Evolutionary conservation across 106 monocot genomes (phyloP), one percentile per base, ranked within the genome.

Genomic region (Dioscorea zingiberensis): DNA sequence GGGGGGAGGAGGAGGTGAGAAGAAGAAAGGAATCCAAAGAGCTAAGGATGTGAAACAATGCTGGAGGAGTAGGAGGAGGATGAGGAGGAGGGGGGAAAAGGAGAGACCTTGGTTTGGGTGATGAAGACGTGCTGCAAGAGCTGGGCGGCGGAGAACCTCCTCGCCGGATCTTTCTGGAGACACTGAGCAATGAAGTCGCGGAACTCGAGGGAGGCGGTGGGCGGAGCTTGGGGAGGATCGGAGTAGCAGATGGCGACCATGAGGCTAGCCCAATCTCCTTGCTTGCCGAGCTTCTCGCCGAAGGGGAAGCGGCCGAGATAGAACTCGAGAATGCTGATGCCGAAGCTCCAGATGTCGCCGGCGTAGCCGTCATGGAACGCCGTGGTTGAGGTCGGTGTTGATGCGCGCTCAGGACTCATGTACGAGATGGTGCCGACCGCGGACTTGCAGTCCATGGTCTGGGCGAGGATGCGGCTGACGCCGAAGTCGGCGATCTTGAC

Each of bases 401-500:
- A 90, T 94, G 47, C 94, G 47, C 94, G 59, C 73, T 94, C 94
- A 19, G 94, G 94, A 71, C 90, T 90, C 94, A 92, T 92, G 82
- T 92, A 92, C 10, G 94, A 87, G 68, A 94, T 85, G 21, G 94
- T 94, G 29, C 94, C 94, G 14, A 94, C 94, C 21, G 90, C 70
- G 54, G 94, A 94, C 61, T 94, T 84, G 75, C 94, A 94, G 62
- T 94, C 94, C 87, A 94, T 83, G 63, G 94, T 90, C 75, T 85
- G 87, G 4, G 84, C 79, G 47, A 94, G 82, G 71, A 94, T 90
- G n/a, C 87, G 69, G 2, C 84, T 67, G n/a, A 94, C 94, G 27
- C 90, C 90, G 54, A 94, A 94, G 70, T 94, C 94, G 19, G 94
- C 94, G 73, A 94, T 94, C 87, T 94, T 94, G 66, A 94, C 84